Percentiles rank a stretch among this genome's conserved stretches.
Conservation (phyloP, 257 asterid species). For the Nicotiana benthamiana region DNA sequence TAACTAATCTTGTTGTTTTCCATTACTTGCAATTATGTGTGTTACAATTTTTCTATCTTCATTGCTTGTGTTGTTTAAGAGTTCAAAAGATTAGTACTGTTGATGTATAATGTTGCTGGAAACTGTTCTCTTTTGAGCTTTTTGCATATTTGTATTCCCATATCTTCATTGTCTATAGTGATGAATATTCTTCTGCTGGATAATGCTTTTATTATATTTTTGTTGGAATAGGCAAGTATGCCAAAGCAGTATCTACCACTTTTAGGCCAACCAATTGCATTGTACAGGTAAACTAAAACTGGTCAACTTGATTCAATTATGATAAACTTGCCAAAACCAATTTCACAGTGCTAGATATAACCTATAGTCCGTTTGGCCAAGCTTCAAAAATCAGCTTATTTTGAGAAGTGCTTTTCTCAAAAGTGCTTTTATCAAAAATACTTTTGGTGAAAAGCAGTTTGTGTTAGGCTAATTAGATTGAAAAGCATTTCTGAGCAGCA, state of each 20-base stretch:
- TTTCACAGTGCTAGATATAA: not conserved
- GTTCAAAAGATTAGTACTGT: not conserved
- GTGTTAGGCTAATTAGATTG: too few species aligned
- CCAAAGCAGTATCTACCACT: conserved; percentile 99
- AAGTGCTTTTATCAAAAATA: too few species aligned
- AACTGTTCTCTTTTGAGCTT: not conserved
- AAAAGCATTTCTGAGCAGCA: too few species aligned
- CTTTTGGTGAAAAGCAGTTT: too few species aligned
- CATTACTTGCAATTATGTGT: not conserved
- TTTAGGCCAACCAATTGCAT: conserved; percentile 91
- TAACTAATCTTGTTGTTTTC: not conserved
- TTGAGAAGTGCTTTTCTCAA: too few species aligned
- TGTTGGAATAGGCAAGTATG: conserved; percentile 75
- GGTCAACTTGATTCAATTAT: not conserved
- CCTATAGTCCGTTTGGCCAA: too few species aligned
- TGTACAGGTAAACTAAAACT: conserved; percentile 62
- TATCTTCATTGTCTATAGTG: not conserved
- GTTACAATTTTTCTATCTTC: not conserved
- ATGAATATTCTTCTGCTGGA: conserved; percentile 5
- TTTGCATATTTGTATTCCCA: not conserved
- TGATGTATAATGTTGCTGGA: not conserved
- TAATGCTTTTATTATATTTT: conserved; percentile 29
- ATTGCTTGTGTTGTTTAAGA: not conserved
- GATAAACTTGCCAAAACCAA: not conserved
- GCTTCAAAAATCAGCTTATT: too few species aligned